Conservation (phyloP, 257 asterid species). For the Nicotiana paniculata region DNA sequence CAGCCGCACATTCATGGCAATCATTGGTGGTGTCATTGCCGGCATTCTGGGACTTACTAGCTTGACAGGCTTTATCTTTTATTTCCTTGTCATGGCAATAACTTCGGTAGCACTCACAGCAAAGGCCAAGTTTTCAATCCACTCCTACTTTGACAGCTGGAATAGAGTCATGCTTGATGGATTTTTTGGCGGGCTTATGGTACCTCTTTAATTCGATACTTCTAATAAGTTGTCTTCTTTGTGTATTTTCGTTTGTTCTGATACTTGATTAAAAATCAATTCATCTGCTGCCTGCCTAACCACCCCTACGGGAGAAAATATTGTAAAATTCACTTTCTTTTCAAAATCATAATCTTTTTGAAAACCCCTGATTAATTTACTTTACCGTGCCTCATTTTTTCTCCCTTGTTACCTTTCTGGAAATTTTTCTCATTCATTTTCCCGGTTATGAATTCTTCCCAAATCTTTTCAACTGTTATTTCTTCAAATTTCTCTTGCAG, state of each 20-base stretch:
- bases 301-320: not conserved
- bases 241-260: not conserved
- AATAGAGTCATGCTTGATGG: conserved; percentile 71
- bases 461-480: not conserved
- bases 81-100: conserved; percentile 74
- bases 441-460: not conserved
- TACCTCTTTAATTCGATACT: conserved; percentile 16
- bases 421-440: not conserved
- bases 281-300: not conserved
- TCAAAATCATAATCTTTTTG: not conserved
- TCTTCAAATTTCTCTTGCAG: not conserved
- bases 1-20: conserved; percentile 96
- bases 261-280: not conserved
- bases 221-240: not conserved
- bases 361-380: not conserved
- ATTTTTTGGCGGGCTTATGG: conserved; percentile 84
- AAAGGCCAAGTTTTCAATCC: conserved; percentile 72
- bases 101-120: conserved; percentile 88
- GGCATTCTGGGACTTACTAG: conserved; percentile 76
- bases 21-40: conserved; percentile 84
- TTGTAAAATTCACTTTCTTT: not conserved
- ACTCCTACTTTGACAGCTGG: conserved; percentile 82
- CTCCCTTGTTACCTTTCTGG: not conserved
- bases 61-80: conserved; percentile 71
- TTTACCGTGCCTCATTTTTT: not conserved